Evolutionary conservation across 1,284 basidiomycete species (phyloP), one percentile per base, ranked within the genome.

Genomic region (Cryptococcus sp.): DNA sequence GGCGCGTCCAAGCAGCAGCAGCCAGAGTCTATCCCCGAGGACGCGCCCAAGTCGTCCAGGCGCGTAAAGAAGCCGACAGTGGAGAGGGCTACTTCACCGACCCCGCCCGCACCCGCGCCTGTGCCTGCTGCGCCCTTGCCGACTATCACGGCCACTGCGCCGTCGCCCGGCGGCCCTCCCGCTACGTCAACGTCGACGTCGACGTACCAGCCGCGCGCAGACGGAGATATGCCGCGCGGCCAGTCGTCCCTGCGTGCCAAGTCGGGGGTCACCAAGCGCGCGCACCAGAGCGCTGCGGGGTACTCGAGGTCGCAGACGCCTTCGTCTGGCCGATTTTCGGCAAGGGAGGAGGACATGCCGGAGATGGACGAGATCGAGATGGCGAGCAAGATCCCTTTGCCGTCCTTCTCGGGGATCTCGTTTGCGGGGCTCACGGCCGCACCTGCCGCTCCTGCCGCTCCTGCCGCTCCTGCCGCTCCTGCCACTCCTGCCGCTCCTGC

Each of bases 271-370:
- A 65, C 65, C 16, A 66, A 69, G 52, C 59, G 75, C 40, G 60
- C 66, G 23, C 75, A 77, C 63, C 59, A 59, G n/a, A 68, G 70
- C 13, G 68, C 73, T 0, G 71, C 72, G 6, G 66, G 55, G 47
- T 71, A 67, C 21, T 72, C 70, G 21, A 63, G 72, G 40, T 69
- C 69, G 1, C 67, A 65, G 6, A 66, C 68, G 18, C 70, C 73
- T 12, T 48, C 56, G 9, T 54, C 62, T 2, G 75, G 75, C 23
- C 62, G 74, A 28, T 76, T 68, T 58, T 77, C 75, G 0, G 75
- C 75, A 6, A 66, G 64, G 23, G 75, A 77, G 28, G 75, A 77
- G 57, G 75, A 77, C 60, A 57, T 77, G 46, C 73, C 73, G 2
- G 62, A 67, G 39, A 70, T 72, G 72, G 72, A 71, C 21, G 73